Conservation (phyloP, 2,329 filamentous ascomycete species). For the Ceratocystis albifundus region DNA sequence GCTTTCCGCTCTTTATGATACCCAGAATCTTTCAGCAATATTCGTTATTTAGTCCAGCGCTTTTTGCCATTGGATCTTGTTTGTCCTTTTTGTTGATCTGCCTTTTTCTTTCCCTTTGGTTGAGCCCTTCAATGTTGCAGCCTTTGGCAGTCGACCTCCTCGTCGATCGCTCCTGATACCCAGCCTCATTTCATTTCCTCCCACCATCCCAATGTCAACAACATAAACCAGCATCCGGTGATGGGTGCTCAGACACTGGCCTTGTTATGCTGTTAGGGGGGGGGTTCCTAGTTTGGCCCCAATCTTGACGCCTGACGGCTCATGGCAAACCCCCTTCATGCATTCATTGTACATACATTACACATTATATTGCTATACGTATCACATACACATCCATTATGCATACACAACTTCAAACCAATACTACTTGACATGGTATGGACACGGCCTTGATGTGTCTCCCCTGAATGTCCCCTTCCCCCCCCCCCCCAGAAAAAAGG, state of each 20-base stretch:
- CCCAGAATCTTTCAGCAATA: neutral
- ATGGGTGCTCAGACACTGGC: constrained; percentile 1
- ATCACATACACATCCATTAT: neutral
- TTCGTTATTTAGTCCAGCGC: neutral
- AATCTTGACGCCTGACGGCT: neutral
- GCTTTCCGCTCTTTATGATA: neutral
- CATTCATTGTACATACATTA: constrained; percentile 2
- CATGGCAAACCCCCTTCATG: neutral
- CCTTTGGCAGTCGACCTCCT: neutral
- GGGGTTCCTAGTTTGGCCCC: neutral
- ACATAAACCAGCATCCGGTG: neutral
- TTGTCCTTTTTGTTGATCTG: neutral
- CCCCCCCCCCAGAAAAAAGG: neutral
- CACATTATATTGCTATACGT: no score
- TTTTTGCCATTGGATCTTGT: constrained; percentile 5
- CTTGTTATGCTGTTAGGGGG: neutral
- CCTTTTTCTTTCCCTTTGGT: neutral
- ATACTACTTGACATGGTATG: neutral
- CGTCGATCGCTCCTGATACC: neutral
- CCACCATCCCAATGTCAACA: neutral
- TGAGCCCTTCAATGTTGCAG: neutral
- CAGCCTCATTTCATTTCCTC: neutral
- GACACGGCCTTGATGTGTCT: neutral
- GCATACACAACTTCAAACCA: neutral
- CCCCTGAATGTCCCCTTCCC: no score